Conservation (phyloP, 305 asterid species). For the Solanum chacoense region DNA sequence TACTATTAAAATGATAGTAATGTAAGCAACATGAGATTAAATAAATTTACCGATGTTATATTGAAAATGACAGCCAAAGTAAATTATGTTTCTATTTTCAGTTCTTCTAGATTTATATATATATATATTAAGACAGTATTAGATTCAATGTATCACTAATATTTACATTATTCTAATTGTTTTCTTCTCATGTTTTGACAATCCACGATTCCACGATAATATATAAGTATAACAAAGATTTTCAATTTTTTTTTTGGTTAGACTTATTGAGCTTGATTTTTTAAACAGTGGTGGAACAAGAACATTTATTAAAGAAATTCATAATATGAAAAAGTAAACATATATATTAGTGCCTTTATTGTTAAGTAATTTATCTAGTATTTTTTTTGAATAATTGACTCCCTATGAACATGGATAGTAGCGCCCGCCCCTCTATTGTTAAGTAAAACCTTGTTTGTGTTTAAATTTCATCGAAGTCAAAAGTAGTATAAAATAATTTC, state of each 20-base stretch:
- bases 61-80: not conserved
- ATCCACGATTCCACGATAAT: not conserved
- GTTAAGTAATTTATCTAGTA: not conserved
- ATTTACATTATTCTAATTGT: not conserved
- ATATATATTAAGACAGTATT: not conserved
- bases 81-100: not conserved
- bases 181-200: not conserved
- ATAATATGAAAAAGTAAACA: not conserved
- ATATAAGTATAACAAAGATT: not conserved
- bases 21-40: not conserved
- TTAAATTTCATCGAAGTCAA: not conserved
- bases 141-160: not conserved
- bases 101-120: not conserved
- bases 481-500: not conserved
- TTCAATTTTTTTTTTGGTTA: not conserved
- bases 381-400: not conserved
- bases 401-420: not conserved
- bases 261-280: not conserved
- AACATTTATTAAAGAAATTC: not conserved
- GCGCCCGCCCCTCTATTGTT: too few species aligned
- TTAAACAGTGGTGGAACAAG: rapidly evolving
- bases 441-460: not conserved
- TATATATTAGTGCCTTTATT: not conserved
- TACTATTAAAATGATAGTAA: not conserved
- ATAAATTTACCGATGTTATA: not conserved